Evolutionary conservation across 768 basidiomycete genomes (phyloP).

Genomic region (Lactifluus hygrophoroides): DNA sequence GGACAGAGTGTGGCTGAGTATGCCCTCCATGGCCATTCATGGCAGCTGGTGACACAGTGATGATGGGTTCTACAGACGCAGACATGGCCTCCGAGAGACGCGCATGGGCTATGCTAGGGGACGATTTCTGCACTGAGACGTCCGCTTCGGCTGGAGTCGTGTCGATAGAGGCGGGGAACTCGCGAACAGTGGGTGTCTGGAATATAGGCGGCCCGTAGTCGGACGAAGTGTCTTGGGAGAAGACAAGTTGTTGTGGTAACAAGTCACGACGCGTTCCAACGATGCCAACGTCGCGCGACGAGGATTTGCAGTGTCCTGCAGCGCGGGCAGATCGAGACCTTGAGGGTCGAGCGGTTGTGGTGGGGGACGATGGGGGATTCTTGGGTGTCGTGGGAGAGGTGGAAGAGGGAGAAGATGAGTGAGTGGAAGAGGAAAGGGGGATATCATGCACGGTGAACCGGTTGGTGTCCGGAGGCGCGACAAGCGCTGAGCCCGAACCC

Average conservation of each 20-base stretch:
- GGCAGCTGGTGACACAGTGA: conserved; percentile 9
- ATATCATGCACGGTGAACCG: background rate
- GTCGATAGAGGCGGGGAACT: conserved; percentile 21
- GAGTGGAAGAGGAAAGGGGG: background rate
- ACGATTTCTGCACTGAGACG: background rate
- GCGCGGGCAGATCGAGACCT: background rate
- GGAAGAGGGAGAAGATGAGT: conserved; percentile 34
- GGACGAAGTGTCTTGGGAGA: conserved; percentile 10
- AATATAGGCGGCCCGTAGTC: conserved; percentile 31
- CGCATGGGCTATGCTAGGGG: conserved; percentile 21
- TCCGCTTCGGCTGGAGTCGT: background rate
- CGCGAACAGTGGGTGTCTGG: conserved; percentile 30
- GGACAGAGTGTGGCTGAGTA: background rate
- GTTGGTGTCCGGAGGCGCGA: conserved; percentile 2
- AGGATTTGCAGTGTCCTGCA: conserved; percentile 29
- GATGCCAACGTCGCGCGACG: conserved; percentile 44
- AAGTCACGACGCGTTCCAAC: conserved; percentile 35
- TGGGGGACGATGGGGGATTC: background rate
- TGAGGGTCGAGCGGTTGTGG: background rate
- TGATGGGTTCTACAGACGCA: conserved; percentile 25
- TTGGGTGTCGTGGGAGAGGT: conserved; percentile 20
- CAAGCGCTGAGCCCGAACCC: conserved; percentile 4
- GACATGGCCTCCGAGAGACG: conserved; percentile 20
- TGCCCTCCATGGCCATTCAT: conserved; percentile 7
- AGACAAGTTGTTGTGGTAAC: conserved; percentile 22